Conservation (phyloP, 805 yeast species). For the Helenozyma rhizophorensis region DNA sequence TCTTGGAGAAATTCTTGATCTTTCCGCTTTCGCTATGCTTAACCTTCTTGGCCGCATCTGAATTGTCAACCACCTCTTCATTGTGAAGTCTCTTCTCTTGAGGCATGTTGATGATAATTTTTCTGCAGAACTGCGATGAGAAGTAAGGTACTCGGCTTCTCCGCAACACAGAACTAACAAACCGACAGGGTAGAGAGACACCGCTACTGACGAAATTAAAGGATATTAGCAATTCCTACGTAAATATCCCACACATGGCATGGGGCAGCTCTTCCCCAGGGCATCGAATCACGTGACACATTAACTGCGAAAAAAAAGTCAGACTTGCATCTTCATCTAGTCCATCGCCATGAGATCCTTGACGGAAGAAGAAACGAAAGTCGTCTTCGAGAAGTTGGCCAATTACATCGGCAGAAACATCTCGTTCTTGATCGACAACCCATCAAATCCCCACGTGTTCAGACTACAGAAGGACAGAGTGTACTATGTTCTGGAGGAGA, state of each 20-base stretch:
- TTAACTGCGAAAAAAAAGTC: conserved; percentile 5
- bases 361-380: conserved; percentile 95
- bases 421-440: conserved; percentile 77
- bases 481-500: conserved; percentile 79
- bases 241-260: too few species aligned
- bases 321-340: conserved; percentile 1
- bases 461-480: conserved; percentile 95
- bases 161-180: too few species aligned
- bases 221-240: too few species aligned
- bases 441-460: conserved; percentile 87
- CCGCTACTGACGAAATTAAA: too few species aligned
- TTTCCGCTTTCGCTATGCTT: conserved; percentile 5
- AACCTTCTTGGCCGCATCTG: conserved; percentile 6
- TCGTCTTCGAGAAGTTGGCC: conserved; percentile 92
- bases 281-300: conserved; percentile 10
- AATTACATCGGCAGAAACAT: conserved; percentile 96
- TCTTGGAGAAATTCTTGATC: conserved; percentile 14
- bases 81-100: conserved; percentile 10
- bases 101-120: conserved; percentile 9
- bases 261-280: too few species aligned
- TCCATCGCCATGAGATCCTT: conserved; percentile 92
- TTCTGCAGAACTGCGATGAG: too few species aligned
- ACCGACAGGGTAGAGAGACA: too few species aligned
- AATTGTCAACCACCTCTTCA: conserved; percentile 10
- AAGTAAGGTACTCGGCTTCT: too few species aligned